Evolutionary conservation across 495 filamentous ascomycete species (phyloP).

Genomic region (Podospora appendiculata): DNA sequence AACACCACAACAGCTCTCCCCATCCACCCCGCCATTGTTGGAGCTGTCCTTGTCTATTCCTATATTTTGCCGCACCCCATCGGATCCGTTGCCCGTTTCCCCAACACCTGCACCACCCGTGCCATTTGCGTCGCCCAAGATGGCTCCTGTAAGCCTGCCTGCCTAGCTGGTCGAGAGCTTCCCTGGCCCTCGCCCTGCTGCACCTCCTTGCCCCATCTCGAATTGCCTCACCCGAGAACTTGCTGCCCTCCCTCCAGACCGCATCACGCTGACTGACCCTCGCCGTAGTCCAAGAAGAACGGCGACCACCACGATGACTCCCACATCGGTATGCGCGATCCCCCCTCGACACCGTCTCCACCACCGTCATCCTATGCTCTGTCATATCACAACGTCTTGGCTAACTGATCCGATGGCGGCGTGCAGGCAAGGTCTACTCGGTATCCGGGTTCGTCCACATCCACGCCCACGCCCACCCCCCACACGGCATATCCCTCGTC

Average conservation of each 20-base stretch:
- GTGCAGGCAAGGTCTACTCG: slow-evolving; percentile 66
- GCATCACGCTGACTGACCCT: too few species aligned
- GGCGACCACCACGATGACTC: slow-evolving; percentile 28
- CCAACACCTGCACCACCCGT: slow-evolving; percentile 20
- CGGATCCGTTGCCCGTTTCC: too few species aligned
- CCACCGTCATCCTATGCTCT: too few species aligned
- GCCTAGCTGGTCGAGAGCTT: neutral
- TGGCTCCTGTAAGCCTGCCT: slow-evolving; percentile 50
- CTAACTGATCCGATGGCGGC: slow-evolving; percentile 14
- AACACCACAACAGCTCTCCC: slow-evolving; percentile 29
- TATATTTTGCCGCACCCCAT: neutral
- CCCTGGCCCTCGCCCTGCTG: too few species aligned
- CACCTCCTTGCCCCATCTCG: too few species aligned
- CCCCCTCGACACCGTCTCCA: neutral
- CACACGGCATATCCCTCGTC: neutral
- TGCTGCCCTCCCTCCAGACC: too few species aligned
- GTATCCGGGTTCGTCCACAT: slow-evolving; percentile 59
- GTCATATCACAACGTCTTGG: neutral
- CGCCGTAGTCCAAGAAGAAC: too few species aligned
- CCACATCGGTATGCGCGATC: slow-evolving; percentile 27
- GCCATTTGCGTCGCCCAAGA: slow-evolving; percentile 40
- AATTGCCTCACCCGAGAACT: too few species aligned
- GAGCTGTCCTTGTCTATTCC: slow-evolving; percentile 11
- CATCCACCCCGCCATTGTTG: slow-evolving; percentile 16
- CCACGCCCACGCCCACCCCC: neutral